Base-by-base conservation (phyloP, 2,329 filamentous ascomycete genomes). In the Cordyceps sp. region DNA sequence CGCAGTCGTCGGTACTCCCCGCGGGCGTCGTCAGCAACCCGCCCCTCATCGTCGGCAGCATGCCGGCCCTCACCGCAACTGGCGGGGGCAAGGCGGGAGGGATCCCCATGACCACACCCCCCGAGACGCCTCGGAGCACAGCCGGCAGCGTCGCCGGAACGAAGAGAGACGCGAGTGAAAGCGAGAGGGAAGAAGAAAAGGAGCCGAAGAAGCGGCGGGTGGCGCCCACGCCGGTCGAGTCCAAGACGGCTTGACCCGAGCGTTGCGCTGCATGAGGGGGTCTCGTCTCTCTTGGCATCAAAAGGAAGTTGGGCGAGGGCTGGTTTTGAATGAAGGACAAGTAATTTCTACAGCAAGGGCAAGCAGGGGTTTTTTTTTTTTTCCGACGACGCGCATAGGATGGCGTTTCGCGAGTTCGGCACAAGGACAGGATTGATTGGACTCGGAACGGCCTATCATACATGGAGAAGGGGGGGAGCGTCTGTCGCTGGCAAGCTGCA, bases 71-170 rank as follows among this genome's bases (percentile, higher is more conserved):
- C 18, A 74, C 81, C 10, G 82, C 82, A 6, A 62, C 79, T 9
- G 79, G 77, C 39, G 81, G 79, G 1, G 66, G 64, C 27, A 72
- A 72, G 44, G 59, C 70, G 4, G 61, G 62, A 0, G 64, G 67
- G 0, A 58, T 92, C 27, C 81, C 85, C 0, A 72, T 93, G 45
- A 83, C 81, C 24, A 94, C 88, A 7, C 88, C 90, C 3, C 90
- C 88, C 1, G 80, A 93, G 51, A 96, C 88, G 4, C 88, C 88
- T 6, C 64, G 66, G 26, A 53, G 48, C 28, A 40, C 46, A 2
- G 42, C 45, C 14, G 44, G 44, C 17, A 43, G 46, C 25, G 46
- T 46, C 29, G 47, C 50, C 3, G 66, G 66, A 20, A 53, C 57
- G 13, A 77, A 76, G 49, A 59, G 71, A 39, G 71, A 76, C 19